phyloP scores from a whole-genome alignment of 768 basidiomycete species.

The Pleurotus tuber-regium region DNA sequence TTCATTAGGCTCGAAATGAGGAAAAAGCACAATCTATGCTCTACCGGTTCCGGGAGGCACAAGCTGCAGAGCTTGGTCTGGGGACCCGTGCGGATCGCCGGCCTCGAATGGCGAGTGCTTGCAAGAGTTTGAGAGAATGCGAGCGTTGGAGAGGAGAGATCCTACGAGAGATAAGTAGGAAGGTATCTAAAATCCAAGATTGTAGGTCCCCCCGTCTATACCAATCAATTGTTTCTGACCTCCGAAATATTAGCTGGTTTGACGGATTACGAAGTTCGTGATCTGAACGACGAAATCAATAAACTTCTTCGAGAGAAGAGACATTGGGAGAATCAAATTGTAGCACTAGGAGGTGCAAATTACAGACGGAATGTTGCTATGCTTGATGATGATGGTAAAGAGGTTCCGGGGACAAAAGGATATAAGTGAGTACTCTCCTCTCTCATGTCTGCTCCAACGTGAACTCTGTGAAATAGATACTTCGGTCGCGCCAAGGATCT shows the following conservation, averaged over 20 bases:
- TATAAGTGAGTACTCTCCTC: conserved; percentile 70
- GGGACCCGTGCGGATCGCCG: conserved; percentile 81
- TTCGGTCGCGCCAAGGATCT: conserved; percentile 96
- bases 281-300: conserved; percentile 98
- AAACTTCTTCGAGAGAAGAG: conserved; percentile 91
- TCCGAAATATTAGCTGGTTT: conserved; percentile 62
- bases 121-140: conserved; percentile 89
- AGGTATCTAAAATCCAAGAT: conserved; percentile 98
- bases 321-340: conserved; percentile 98
- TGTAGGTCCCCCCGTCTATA: conserved; percentile 43
- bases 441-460: not conserved
- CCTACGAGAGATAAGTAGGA: conserved; percentile 88
- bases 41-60: conserved; percentile 94
- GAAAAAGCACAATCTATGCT: conserved; percentile 97
- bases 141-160: conserved; percentile 98
- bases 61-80: conserved; percentile 93
- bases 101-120: conserved; percentile 88
- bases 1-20: conserved; percentile 88
- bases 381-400: conserved; percentile 92
- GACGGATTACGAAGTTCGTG: conserved; percentile 94
- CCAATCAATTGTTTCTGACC: not conserved
- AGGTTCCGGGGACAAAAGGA: conserved; percentile 94
- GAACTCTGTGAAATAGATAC: conserved; percentile 51
- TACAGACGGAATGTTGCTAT: conserved; percentile 92
- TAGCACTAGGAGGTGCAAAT: conserved; percentile 94